phyloP scores from a whole-genome alignment of 345 rosid genomes.

The Cardamine occulta region DNA sequence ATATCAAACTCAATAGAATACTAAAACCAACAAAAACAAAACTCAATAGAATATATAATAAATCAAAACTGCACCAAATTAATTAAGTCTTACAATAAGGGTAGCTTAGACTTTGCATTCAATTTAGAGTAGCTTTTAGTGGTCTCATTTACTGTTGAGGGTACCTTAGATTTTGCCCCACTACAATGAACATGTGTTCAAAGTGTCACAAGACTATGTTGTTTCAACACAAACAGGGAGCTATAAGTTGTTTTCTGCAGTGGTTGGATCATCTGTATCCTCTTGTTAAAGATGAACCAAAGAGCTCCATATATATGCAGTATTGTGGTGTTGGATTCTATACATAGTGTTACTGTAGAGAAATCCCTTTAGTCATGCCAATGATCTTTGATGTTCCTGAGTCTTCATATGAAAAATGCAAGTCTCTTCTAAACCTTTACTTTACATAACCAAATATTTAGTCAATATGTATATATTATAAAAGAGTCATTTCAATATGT shows the following conservation, averaged over 20 bases:
- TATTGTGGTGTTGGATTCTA: too few species aligned
- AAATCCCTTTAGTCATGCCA: neutral
- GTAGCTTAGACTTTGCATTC: neutral
- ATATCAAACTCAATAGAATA: neutral
- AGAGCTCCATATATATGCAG: neutral
- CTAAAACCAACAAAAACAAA: too few species aligned
- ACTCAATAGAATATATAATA: neutral
- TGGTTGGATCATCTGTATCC: too few species aligned
- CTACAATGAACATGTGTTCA: too few species aligned
- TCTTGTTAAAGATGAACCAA: neutral
- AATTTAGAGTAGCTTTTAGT: neutral
- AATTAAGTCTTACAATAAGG: neutral
- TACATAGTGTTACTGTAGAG: too few species aligned
- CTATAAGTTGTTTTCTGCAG: too few species aligned
- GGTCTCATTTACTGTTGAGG: neutral
- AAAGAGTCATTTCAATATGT: constrained; percentile 3
- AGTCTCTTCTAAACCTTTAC: constrained; percentile 9
- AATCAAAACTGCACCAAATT: neutral
- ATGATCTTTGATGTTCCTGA: constrained; percentile 7
- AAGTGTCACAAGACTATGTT: too few species aligned
- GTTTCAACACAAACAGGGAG: too few species aligned
- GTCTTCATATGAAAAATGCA: constrained; percentile 3
- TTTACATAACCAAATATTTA: constrained; percentile 6
- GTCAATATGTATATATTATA: neutral
- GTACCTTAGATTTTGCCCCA: too few species aligned